Conservation (phyloP, 352 stramenopile species). For the Phytopythium oedochilum region DNA sequence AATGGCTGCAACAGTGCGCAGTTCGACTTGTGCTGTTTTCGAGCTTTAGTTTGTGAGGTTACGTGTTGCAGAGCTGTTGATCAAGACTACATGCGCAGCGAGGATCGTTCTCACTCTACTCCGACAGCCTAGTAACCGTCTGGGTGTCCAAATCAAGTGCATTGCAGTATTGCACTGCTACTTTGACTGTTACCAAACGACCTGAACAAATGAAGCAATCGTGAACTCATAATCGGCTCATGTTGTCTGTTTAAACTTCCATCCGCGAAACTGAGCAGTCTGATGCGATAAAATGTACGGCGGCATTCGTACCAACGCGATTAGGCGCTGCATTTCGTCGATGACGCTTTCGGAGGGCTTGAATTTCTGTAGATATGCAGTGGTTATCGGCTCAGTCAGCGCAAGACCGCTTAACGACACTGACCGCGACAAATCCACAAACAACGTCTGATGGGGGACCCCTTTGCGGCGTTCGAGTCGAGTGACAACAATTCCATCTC, state of each 20-base stretch:
- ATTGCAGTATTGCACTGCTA: too few relatives aligned
- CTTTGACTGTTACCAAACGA: too few relatives aligned
- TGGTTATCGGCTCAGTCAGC: neutral
- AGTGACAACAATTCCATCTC: slow-evolving; percentile 14
- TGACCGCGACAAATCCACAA: neutral
- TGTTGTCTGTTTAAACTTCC: neutral
- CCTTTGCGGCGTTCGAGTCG: neutral
- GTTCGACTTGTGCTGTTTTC: too few relatives aligned
- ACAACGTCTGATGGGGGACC: neutral
- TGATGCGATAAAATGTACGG: neutral
- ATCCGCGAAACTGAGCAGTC: neutral
- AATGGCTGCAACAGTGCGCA: too few relatives aligned
- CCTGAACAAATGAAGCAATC: neutral
- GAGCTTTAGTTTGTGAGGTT: too few relatives aligned
- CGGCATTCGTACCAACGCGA: neutral
- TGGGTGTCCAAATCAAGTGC: too few relatives aligned
- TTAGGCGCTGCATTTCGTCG: neutral
- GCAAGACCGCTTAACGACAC: neutral
- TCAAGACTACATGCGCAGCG: too few relatives aligned
- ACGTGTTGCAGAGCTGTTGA: too few relatives aligned
- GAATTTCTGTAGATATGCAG: neutral
- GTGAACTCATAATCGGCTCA: neutral
- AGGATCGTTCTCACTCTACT: too few relatives aligned
- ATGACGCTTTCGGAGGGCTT: neutral
- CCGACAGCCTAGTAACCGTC: too few relatives aligned